phyloP scores from a whole-genome alignment of 176 grass and related monocot species.

The Pontederia crassipes region DNA sequence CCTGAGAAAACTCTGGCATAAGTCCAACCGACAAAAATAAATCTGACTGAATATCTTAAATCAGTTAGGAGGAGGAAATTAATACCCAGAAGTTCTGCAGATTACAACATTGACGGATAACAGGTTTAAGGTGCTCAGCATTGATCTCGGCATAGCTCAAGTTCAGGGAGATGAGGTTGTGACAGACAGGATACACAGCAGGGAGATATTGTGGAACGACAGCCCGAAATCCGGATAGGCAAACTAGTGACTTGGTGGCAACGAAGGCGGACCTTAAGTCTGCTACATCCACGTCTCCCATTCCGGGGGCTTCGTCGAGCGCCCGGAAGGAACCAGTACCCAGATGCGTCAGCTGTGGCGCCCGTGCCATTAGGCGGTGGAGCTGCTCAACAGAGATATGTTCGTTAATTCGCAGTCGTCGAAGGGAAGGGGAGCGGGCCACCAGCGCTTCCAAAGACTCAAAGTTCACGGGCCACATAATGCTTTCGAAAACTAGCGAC shows the following conservation, averaged over 20 bases:
- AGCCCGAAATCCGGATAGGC: conserved; percentile 27
- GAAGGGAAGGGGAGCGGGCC: conserved; percentile 40
- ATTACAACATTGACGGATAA: neutral
- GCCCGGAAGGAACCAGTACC: conserved; percentile 76
- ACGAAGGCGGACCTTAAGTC: conserved; percentile 52
- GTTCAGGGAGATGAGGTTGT: conserved; percentile 7
- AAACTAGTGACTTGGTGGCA: conserved; percentile 46
- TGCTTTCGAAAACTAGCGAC: conserved; percentile 61
- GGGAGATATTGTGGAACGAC: neutral
- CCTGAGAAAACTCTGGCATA: too few species aligned
- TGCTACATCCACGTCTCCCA: conserved; percentile 26
- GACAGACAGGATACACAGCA: conserved; percentile 1
- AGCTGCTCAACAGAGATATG: conserved; percentile 67
- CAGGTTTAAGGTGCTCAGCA: conserved; percentile 5
- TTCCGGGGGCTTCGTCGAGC: conserved; percentile 15
- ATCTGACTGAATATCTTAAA: neutral
- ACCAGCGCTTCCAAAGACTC: conserved; percentile 69
- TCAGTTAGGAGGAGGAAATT: neutral
- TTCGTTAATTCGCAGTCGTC: conserved; percentile 52
- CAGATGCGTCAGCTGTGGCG: conserved; percentile 69
- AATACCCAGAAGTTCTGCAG: conserved; percentile 15
- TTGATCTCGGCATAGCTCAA: conserved; percentile 7
- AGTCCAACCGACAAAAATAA: too few species aligned
- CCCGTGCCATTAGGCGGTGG: conserved; percentile 51
- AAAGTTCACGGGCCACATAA: conserved; percentile 58